These are phyloP conservation scores for Trichoderma semiorbis DNA, from an alignment of 2,329 filamentous ascomycete species.

Conservation along the genomic window DNA sequence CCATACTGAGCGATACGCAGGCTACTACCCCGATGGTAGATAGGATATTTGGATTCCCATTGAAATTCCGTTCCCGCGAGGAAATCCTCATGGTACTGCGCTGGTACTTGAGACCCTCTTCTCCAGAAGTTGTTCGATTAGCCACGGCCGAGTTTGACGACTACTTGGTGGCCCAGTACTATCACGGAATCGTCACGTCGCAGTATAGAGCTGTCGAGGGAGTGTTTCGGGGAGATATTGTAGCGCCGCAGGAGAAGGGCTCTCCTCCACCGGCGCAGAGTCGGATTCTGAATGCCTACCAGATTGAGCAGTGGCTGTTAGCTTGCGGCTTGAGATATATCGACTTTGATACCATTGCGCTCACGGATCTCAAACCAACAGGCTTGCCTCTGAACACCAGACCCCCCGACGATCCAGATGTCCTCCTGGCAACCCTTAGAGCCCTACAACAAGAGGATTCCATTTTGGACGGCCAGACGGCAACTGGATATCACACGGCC, in stretches of 20 bases:
- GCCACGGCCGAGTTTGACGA: slow-evolving; percentile 10
- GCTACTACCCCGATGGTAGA: not conserved
- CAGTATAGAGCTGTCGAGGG: not conserved
- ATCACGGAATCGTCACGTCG: not conserved
- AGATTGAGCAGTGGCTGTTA: slow-evolving; percentile 9
- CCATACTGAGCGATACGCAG: not conserved
- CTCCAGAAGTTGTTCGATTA: not conserved
- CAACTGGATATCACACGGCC: not conserved
- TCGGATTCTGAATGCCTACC: slow-evolving; percentile 4
- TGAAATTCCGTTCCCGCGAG: slow-evolving; percentile 2
- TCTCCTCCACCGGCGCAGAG: not conserved
- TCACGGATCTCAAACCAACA: not conserved
- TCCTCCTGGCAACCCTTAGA: not conserved
- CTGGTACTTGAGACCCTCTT: slow-evolving; percentile 1
- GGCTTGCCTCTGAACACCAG: not conserved
- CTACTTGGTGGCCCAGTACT: slow-evolving; percentile 6
- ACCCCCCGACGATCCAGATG: not conserved
- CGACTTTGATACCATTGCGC: not conserved
- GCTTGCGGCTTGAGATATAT: slow-evolving; percentile 1
- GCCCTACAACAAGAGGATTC: not conserved
- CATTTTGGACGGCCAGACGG: not conserved
- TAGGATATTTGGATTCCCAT: slow-evolving; percentile 4
- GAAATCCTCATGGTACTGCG: slow-evolving; percentile 5
- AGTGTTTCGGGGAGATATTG: not conserved
- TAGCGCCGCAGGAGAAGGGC: not conserved